Evolutionary conservation across 2,329 filamentous ascomycete species (phyloP), one percentile per base, ranked within the genome.

Genomic region (Ophiostoma tasmaniense): DNA sequence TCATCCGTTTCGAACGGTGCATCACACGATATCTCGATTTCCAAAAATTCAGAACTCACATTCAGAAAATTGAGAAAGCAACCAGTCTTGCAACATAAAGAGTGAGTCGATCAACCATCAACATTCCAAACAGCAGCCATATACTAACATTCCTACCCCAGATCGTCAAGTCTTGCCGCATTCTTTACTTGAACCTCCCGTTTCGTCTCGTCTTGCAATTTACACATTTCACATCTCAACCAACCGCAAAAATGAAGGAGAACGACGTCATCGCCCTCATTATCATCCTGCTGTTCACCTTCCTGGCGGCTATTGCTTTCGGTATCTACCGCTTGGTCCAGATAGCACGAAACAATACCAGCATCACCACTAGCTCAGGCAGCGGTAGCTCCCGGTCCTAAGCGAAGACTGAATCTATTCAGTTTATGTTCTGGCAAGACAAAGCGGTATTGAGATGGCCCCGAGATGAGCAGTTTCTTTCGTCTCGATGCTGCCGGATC

Each of bases 201-300:
- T 17, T 17, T 39, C 35, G n/a, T 7, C 52, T 33, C 37, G 4
- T 42, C 13, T 65, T 17, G n/a, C 42, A 6, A 1, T 25, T 14
- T 20, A 17, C 42, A 25, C 55, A 33, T 5, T 33, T 61, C 59
- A n/a, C 30, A 28, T 35, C 28, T 17, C 30, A 61, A n/a, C 20
- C 59, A 64, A 64, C 61, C 61, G 61, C 61, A 6, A 80, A 73
- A 73, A 88, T 85, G 83, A 85, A 89, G 77, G 79, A 84, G 80
- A 89, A 89, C 83, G 83, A 89, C 78, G 84, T 85, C 75, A 89
- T 89, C 77, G 87, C 87, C 74, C 81, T 89, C 77, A 89, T 89
- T 76, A 84, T 89, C 78, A 89, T 89, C 77, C 77, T 89, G 69
- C 82, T 89, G 73, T 89, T 89, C 79, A 76, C 87, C 75, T 78